Percentiles rank a stretch among this genome's conserved stretches.
Evolutionary conservation across 306 rosid species (phyloP).

Genomic region (Malus sieversii): DNA sequence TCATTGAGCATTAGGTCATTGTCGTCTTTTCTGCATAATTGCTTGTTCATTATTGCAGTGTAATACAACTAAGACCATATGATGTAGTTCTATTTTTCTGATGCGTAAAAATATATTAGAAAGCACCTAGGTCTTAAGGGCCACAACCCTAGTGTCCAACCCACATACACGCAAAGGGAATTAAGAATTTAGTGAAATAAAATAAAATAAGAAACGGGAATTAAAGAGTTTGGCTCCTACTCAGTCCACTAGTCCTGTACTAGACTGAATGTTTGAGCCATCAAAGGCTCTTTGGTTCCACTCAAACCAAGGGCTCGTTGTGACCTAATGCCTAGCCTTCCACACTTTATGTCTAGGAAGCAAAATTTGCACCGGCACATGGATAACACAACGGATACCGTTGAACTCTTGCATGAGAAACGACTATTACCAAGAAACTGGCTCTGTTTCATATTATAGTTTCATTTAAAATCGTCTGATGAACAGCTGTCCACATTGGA

Average conservation of each 20-base stretch:
- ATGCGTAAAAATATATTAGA: neutral
- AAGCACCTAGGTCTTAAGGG: neutral
- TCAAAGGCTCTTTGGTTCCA: neutral
- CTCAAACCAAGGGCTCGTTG: neutral
- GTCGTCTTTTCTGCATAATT: neutral
- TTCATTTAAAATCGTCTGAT: neutral
- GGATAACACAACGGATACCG: neutral
- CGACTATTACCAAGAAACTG: neutral
- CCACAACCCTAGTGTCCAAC: neutral
- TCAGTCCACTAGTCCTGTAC: too few relatives aligned
- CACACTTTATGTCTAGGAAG: neutral
- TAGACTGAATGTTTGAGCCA: too few relatives aligned
- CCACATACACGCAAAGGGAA: too few relatives aligned
- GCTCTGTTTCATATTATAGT: neutral
- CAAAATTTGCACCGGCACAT: neutral
- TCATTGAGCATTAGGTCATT: neutral
- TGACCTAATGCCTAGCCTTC: neutral
- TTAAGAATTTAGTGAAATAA: too few relatives aligned
- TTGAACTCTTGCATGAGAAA: neutral
- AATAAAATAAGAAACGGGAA: neutral
- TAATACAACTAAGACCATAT: neutral
- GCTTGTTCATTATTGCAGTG: neutral
- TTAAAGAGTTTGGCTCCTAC: neutral
- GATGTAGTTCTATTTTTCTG: neutral
- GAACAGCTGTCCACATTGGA: neutral